phyloP scores from a whole-genome alignment of 75 land plant genomes.

The Chamaecyparis obtusa region DNA sequence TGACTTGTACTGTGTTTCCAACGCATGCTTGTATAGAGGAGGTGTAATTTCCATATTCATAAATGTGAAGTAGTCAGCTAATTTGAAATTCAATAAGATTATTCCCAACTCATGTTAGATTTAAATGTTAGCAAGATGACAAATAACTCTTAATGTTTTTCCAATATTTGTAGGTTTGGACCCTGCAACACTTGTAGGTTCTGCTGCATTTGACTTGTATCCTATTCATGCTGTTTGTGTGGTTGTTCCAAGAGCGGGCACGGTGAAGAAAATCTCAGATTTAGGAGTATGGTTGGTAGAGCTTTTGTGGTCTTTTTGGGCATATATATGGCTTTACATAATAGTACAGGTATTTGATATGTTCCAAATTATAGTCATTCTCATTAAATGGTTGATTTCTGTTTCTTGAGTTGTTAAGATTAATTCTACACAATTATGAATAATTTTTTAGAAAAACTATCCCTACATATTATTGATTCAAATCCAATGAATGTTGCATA shows the following conservation, averaged over 20 bases:
- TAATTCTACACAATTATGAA: too few relatives aligned
- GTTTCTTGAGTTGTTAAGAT: too few relatives aligned
- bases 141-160: not conserved
- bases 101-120: not conserved
- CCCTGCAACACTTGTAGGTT: constrained; percentile 92
- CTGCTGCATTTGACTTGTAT: constrained; percentile 85
- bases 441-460: too few relatives aligned
- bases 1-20: not conserved
- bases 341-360: constrained; percentile 59
- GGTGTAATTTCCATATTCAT: not conserved
- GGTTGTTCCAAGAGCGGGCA: constrained; percentile 67
- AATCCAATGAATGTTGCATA: too few relatives aligned
- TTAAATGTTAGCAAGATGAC: not conserved
- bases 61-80: not conserved
- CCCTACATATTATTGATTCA: too few relatives aligned
- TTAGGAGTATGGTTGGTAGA: constrained; percentile 86
- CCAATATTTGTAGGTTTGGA: constrained; percentile 56
- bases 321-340: constrained; percentile 83
- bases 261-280: constrained; percentile 71
- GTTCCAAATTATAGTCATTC: not conserved
- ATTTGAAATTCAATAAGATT: not conserved
- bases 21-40: not conserved
- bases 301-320: constrained; percentile 94
- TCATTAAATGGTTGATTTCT: too few relatives aligned
- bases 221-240: constrained; percentile 91